Base-by-base conservation (phyloP, 2,329 filamentous ascomycete species). In the Aureobasidium sp. region DNA sequence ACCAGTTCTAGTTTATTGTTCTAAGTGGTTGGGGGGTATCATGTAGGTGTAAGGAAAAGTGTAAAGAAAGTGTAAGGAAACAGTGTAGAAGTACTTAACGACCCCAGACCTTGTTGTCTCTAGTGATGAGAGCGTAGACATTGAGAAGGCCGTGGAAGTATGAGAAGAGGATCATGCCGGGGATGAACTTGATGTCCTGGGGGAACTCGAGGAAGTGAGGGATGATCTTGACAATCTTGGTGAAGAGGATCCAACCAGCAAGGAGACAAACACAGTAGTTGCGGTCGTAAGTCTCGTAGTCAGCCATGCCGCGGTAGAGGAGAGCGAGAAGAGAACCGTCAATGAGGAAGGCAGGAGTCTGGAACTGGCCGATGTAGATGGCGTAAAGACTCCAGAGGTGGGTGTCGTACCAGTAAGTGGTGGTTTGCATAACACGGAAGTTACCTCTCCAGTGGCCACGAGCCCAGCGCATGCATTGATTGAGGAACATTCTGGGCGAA, bases 131-230 rank as follows among this genome's bases (percentile, higher is more conserved):
- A 0, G 82, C 82, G 66, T 77, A 82, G 0, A 85, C 34, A 72
- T 86, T 87, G 69, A 87, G 76, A 1, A 83, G 67, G 30, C 79
- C 79, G 68, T 87, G 84, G 41, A 75, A 70, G 66, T 86, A 88
- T 0, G 75, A 80, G 67, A 86, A 88, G 0, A 75, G 9, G 15
- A 86, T 67, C 48, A 81, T 79, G 0, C 68, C 72, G 0, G 80
- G 78, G 1, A 86, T 71, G 61, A 81, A 78, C 0, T 73, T 54
- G 3, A 84, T 63, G 67, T 88, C 84, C 1, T 67, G 62, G 0
- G 83, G 84, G 64, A 86, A 64, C 0, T 75, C 75, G 4, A 67
- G 59, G 64, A 85, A 81, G 67, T 86, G 79, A 0, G 80, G 76
- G 0, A 79, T 69, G 15, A 84, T 71, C 74, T 87, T 87, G 65